Evolutionary conservation across 2,329 filamentous ascomycete genomes (phyloP), one percentile per base, ranked within the genome.

Genomic region (Colletotrichum liriopes): DNA sequence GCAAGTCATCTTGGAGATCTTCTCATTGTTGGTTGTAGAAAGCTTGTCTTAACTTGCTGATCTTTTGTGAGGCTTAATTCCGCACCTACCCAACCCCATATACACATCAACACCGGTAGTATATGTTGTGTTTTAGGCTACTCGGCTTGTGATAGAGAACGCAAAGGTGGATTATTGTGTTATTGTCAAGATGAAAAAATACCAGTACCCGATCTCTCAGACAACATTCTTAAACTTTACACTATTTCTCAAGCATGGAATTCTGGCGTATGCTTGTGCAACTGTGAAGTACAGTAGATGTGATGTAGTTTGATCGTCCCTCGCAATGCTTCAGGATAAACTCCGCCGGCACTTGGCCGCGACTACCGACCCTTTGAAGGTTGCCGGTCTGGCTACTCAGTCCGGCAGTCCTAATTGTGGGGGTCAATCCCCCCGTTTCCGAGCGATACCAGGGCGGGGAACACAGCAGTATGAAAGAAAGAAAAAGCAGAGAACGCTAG

Each of bases 21-120:
- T 49, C 49, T 11, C 2, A 2, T 52, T 3, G 1, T 2, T 41
- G 3, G 51, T 11, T 11, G 47, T 20, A 14, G 14, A 66, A 70
- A 70, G 67, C 55, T 70, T 70, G 3, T 49, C 59, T 12, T 0
- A 1, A 61, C 55, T 16, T 37, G 1, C 47, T 16, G 47, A 2
- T 16, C 16, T 12, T 14, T 41, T 29, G 14, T 9, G 5, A 1
- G 32, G 5, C 32, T 32, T 3, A 12, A n/a, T 0, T 26, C n/a
- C 5, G n/a, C 2, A 18, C 2, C 14, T 12, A n/a, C 12, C 20
- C 32, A 55, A 45, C 18, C 18, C n/a, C 9, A n/a, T 5, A 5
- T 20, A 23, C 11, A 18, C 11, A 6, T 11, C 7, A 35, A 14
- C 20, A 5, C 5, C 7, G 7, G 14, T 35, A 12, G 18, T 2